A percentile compares a stretch with the other conserved stretches of the same genome.
Evolutionary conservation across 495 filamentous ascomycete genomes (phyloP).

Genomic region (Penicillium flavigenum): DNA sequence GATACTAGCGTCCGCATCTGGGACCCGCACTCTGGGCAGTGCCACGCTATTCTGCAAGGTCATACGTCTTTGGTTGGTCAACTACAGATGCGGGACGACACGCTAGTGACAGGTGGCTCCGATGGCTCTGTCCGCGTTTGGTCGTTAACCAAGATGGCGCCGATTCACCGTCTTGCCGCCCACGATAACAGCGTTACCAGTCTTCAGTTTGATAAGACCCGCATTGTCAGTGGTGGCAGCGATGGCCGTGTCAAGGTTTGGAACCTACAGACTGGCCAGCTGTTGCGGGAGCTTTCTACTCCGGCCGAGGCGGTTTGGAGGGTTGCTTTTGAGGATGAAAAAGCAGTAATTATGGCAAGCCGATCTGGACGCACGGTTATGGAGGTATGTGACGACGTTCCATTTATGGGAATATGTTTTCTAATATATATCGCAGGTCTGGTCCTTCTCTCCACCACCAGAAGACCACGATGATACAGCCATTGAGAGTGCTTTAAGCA

Average conservation of each 20-base stretch:
- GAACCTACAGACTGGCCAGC: slow-evolving; percentile 84
- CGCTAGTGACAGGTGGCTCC: slow-evolving; percentile 91
- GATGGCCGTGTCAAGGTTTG: slow-evolving; percentile 97
- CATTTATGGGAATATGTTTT: background rate
- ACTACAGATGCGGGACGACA: slow-evolving; percentile 90
- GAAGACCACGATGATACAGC: slow-evolving; percentile 53
- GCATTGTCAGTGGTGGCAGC: slow-evolving; percentile 92
- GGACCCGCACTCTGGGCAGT: slow-evolving; percentile 86
- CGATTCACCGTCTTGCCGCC: slow-evolving; percentile 92
- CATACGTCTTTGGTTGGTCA: slow-evolving; percentile 98
- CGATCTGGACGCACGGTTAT: slow-evolving; percentile 83
- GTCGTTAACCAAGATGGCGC: slow-evolving; percentile 82
- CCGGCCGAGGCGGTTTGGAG: slow-evolving; percentile 96
- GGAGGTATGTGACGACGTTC: slow-evolving; percentile 63
- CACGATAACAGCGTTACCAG: slow-evolving; percentile 98
- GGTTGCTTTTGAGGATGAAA: slow-evolving; percentile 97
- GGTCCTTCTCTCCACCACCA: slow-evolving; percentile 80
- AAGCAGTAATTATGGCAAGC: slow-evolving; percentile 92
- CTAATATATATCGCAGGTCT: slow-evolving; percentile 58
- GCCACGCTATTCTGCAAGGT: slow-evolving; percentile 90
- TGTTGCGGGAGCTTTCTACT: slow-evolving; percentile 86
- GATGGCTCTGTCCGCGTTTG: slow-evolving; percentile 95
- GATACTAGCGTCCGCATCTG: slow-evolving; percentile 97
- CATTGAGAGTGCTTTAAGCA: slow-evolving; percentile 42
- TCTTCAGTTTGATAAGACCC: slow-evolving; percentile 90